Evolutionary conservation across 768 basidiomycete genomes (phyloP).

Genomic region (Podaxis carcinomalis): DNA sequence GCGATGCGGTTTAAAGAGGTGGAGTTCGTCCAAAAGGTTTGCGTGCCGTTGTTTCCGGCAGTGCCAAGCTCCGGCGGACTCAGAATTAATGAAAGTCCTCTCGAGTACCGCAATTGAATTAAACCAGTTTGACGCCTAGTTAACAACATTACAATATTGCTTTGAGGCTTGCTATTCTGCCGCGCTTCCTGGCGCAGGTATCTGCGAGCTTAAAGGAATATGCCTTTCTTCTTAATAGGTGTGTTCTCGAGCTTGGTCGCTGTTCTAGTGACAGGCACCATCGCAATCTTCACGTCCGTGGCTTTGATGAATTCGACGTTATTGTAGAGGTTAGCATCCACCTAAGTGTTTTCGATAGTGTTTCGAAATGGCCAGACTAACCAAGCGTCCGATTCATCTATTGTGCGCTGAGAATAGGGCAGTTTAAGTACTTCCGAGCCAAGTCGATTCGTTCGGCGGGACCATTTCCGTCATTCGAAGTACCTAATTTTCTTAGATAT

Average conservation of each 20-base stretch:
- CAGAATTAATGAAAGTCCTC: slow-evolving; percentile 10
- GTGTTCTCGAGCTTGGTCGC: too few relatives aligned
- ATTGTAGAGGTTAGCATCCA: too few relatives aligned
- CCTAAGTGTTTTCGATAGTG: too few relatives aligned
- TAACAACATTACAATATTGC: background rate
- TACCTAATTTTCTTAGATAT: background rate
- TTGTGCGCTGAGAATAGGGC: too few relatives aligned
- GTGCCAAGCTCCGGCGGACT: slow-evolving; percentile 6
- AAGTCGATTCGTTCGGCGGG: background rate
- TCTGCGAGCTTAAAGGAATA: background rate
- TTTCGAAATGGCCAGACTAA: too few relatives aligned
- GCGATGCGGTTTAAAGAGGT: background rate
- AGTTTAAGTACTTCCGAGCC: too few relatives aligned
- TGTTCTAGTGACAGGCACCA: background rate
- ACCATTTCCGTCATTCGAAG: background rate
- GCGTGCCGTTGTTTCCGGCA: slow-evolving; percentile 10
- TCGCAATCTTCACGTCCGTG: background rate
- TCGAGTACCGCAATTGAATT: slow-evolving; percentile 3
- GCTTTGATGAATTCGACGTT: background rate
- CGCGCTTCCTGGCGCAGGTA: background rate
- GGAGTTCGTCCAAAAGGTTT: slow-evolving; percentile 5
- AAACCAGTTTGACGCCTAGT: background rate
- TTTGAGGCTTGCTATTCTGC: background rate
- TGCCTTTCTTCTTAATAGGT: background rate
- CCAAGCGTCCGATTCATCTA: too few relatives aligned